phyloP scores from a whole-genome alignment of 1,284 basidiomycete genomes.

The Papiliotrema fonsecae region DNA sequence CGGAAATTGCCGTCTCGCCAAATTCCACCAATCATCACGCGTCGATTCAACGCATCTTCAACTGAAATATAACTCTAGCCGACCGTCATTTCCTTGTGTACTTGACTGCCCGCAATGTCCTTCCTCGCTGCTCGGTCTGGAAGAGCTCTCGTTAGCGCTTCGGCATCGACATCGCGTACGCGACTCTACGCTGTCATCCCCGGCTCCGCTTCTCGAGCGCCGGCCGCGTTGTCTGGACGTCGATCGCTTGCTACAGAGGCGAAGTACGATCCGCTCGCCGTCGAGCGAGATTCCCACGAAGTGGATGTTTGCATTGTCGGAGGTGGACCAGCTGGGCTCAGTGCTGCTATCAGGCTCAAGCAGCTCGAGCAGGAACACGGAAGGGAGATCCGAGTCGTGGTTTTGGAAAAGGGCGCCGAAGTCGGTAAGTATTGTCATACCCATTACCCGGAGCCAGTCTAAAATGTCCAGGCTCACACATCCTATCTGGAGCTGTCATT shows the following conservation, averaged over 20 bases:
- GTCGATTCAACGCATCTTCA: not conserved
- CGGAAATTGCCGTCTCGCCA: no score
- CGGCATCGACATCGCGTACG: slow-evolving; percentile 7
- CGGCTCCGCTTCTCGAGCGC: not conserved
- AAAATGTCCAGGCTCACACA: slow-evolving; percentile 71
- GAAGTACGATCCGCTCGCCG: slow-evolving; percentile 40
- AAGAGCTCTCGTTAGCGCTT: not conserved
- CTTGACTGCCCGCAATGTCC: not conserved
- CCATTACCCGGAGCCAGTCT: not conserved
- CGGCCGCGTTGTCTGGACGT: not conserved
- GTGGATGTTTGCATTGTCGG: slow-evolving; percentile 98
- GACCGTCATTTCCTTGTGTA: no score
- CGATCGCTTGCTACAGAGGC: slow-evolving; percentile 29
- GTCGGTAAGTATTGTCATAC: slow-evolving; percentile 60
- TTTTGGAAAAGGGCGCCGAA: slow-evolving; percentile 92
- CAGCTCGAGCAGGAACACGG: slow-evolving; percentile 77
- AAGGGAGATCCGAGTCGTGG: slow-evolving; percentile 80
- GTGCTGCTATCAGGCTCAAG: slow-evolving; percentile 93
- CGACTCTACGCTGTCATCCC: slow-evolving; percentile 1
- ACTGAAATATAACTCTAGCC: no score
- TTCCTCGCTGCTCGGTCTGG: not conserved
- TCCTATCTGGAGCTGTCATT: slow-evolving; percentile 91
- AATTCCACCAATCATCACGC: not conserved
- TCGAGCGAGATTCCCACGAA: slow-evolving; percentile 77
- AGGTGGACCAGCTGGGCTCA: slow-evolving; percentile 88